Percentiles rank a stretch among this genome's conserved stretches.
Conservation (phyloP, 768 basidiomycete species). For the Suillus alpinus region DNA sequence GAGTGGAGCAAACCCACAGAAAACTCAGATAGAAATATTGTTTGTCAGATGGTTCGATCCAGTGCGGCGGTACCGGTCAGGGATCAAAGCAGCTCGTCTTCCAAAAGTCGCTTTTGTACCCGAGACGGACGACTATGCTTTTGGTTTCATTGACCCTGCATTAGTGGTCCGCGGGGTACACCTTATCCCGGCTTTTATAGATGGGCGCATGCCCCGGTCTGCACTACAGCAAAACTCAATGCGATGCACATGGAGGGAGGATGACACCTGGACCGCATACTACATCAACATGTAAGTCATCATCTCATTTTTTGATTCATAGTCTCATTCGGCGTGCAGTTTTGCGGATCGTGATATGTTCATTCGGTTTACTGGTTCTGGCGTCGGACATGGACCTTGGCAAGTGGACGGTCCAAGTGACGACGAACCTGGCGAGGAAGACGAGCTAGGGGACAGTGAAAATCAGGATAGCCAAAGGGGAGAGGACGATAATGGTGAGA, state of each 20-base stretch:
- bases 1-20: neutral
- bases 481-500: no score
- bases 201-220: slow-evolving; percentile 11
- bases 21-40: slow-evolving; percentile 24
- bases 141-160: slow-evolving; percentile 36
- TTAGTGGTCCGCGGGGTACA: slow-evolving; percentile 30
- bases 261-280: slow-evolving; percentile 18
- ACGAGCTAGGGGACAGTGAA: neutral
- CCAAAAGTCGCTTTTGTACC: slow-evolving; percentile 22
- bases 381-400: slow-evolving; percentile 24
- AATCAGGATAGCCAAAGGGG: neutral
- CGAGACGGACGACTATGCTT: slow-evolving; percentile 17
- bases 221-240: neutral
- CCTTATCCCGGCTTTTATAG: slow-evolving; percentile 33
- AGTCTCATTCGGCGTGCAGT: no score
- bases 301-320: neutral
- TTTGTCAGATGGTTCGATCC: slow-evolving; percentile 35
- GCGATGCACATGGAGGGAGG: neutral
- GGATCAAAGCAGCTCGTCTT: slow-evolving; percentile 11
- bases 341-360: slow-evolving; percentile 25
- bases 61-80: neutral
- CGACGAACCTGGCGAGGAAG: no score
- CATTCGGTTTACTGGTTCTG: slow-evolving; percentile 24
- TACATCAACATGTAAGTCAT: slow-evolving; percentile 27
- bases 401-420: no score